Base-by-base conservation (phyloP, 192 early-diverging fungal genomes). In the Umbelopsis sp. region DNA sequence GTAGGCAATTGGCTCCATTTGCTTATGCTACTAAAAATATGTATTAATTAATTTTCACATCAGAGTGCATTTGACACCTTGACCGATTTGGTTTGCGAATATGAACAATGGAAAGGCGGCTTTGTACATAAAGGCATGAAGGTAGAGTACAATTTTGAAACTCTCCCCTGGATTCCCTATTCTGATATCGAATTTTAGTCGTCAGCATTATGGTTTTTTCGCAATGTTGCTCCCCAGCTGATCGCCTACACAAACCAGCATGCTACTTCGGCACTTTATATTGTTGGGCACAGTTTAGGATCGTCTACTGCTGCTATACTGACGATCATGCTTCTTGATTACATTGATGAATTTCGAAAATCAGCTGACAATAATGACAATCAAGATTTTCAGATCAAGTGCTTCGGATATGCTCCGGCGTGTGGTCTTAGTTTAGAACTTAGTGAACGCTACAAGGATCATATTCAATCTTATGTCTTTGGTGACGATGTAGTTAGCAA, bases 91-190 rank as follows among this genome's bases (percentile, higher is more conserved):
- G 88, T 89, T 1, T 94, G 91, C 68, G 91, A 91, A 70, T 94
- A 94, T 72, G 82, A 87, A 46, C 90, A 87, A 46, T 92, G 90
- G 91, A 88, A 89, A 52, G 92, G 91, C 25, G 92, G 92, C 0
- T 75, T 94, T 5, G 88, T 92, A 23, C 92, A 94, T 51, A 86
- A 88, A 61, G 92, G 92, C 15, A 91, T 94, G 84, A 88, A 91
- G 71, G 75, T 77, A 72, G 49, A 9, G 15, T 44, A 1, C 16
- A 25, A 27, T 6, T 6, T 41, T 41, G 2, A 41, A 53, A 3
- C 33, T 4, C 27, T 20, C 21, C 18, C 16, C 53, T 27, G 30
- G 27, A 2, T 23, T 15, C n/a, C 22, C 30, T 20, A 33, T 47
- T 15, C 52, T 25, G 46, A 11, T 33, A 30, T 25, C 64, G 20